Conservation (phyloP, 441 rosid species). For the Adansonia gregorii region DNA sequence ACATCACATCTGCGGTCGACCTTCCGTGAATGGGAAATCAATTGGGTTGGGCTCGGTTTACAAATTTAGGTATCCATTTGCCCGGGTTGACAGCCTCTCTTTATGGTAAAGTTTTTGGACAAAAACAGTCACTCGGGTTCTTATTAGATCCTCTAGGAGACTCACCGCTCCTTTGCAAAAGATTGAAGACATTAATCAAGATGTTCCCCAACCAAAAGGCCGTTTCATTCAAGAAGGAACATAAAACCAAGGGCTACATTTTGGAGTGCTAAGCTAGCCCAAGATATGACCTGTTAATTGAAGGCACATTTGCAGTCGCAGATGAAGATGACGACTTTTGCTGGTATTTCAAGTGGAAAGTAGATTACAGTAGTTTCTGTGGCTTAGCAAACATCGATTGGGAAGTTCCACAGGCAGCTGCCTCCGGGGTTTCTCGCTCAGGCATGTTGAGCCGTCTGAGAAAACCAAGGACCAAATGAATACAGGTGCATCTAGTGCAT, state of each 20-base stretch:
- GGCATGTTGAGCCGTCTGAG: conserved; percentile 59
- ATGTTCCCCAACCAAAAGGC: conserved; percentile 35
- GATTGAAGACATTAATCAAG: conserved; percentile 53
- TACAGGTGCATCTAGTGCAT: conserved; percentile 56
- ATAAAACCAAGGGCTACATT: conserved; percentile 46
- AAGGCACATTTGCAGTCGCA: conserved; percentile 58
- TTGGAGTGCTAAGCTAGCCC: conserved; percentile 55
- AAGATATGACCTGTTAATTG: conserved; percentile 59
- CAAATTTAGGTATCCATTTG: neutral
- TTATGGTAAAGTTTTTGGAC: neutral
- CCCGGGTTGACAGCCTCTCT: neutral
- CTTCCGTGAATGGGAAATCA: no score
- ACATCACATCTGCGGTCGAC: no score
- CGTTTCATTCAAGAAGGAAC: conserved; percentile 48
- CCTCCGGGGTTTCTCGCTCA: conserved; percentile 46
- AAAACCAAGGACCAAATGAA: conserved; percentile 32
- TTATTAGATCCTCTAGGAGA: conserved; percentile 43
- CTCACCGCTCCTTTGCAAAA: conserved; percentile 44
- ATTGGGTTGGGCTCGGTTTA: no score
- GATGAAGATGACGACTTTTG: conserved; percentile 70
- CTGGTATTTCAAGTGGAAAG: conserved; percentile 52
- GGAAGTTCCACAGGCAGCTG: conserved; percentile 47
- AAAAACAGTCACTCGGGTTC: conserved; percentile 27
- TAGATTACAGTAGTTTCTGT: conserved; percentile 36
- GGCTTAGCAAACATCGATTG: conserved; percentile 53